Evolutionary conservation across 371 early-diverging fungal species (phyloP).

Genomic region (Phascolomyces articulosus): DNA sequence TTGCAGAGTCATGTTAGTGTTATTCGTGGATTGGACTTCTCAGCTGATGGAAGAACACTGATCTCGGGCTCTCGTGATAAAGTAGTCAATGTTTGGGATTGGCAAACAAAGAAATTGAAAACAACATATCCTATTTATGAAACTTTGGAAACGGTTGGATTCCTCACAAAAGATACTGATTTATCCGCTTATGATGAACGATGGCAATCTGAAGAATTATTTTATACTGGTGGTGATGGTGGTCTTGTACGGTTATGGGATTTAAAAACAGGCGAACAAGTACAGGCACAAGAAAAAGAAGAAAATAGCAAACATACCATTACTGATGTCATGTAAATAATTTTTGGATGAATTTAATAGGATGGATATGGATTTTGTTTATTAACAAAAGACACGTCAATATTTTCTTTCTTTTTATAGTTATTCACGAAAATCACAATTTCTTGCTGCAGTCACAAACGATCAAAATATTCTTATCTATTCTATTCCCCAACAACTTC

Average conservation of each 20-base stretch:
- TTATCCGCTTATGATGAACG: slow-evolving; percentile 36
- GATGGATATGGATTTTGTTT: too few relatives aligned
- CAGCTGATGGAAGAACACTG: slow-evolving; percentile 72
- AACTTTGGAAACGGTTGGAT: slow-evolving; percentile 76
- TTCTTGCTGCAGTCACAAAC: slow-evolving; percentile 76
- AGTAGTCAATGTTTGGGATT: slow-evolving; percentile 92
- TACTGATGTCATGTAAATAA: slow-evolving; percentile 68
- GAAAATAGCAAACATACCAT: slow-evolving; percentile 70
- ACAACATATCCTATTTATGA: slow-evolving; percentile 91
- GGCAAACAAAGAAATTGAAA: slow-evolving; percentile 65
- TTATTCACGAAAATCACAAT: slow-evolving; percentile 57
- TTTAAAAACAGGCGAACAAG: slow-evolving; percentile 60
- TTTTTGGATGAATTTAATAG: too few relatives aligned
- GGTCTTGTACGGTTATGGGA: slow-evolving; percentile 79
- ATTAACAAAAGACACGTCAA: too few relatives aligned
- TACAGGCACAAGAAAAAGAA: slow-evolving; percentile 63
- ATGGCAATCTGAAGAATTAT: slow-evolving; percentile 53
- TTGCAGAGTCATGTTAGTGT: slow-evolving; percentile 90
- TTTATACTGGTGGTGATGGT: slow-evolving; percentile 88
- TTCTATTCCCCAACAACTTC: slow-evolving; percentile 52
- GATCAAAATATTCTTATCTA: slow-evolving; percentile 92
- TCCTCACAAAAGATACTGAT: slow-evolving; percentile 50
- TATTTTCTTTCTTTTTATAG: slow-evolving; percentile 22
- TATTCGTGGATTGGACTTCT: slow-evolving; percentile 87
- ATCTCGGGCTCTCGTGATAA: slow-evolving; percentile 94